Evolutionary conservation across 192 early-diverging fungal species (phyloP), one percentile per base, ranked within the genome.

Genomic region (Thamnidium elegans): DNA sequence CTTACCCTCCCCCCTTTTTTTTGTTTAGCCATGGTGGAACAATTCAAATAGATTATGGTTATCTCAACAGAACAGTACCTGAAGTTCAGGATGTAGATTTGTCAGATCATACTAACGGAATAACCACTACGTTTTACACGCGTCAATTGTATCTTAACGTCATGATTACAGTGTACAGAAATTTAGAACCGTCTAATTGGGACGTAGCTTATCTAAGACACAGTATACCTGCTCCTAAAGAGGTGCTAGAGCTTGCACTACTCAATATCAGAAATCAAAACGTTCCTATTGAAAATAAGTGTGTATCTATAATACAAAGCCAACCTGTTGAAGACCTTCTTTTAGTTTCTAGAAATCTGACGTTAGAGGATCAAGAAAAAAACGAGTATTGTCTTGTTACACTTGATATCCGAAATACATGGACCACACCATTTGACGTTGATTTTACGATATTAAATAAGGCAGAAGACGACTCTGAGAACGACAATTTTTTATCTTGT

Each of bases 341-440:
- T 9, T 39, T 52, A 17, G 13, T 58, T 62, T 68, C 51, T 17
- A 55, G 45, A 43, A 26, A 48, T 34, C n/a, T 50, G 3, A 21
- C 31, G 7, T 15, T 39, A 9, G 46, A 54, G 13, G 55, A 48
- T 0, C 31, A 62, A 47, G 79, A 72, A 50, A 73, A 74, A 62
- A 76, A 81, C 50, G 86, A 92, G 31, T 89, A 86, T 50, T 94
- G 86, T 76, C 56, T 94, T 26, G 70, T 92, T 23, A 91, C 89
- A 7, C 67, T 94, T 77, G 92, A 94, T 79, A 69, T 94, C 23
- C 69, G 83, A 46, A 94, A 94, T 69, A 66, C 81, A 13, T 90
- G 88, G 86, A 84, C 78, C 6, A 68, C 83, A 14, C 81, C 87
- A 15, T 91, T 94, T 65, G 86, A 94, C 50, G 81, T 92, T 21